A percentile compares a stretch with the other conserved stretches of the same genome.
These are phyloP conservation scores for Forsythia suspensa DNA, from an alignment of 257 asterid species.

Conservation along the genomic window DNA sequence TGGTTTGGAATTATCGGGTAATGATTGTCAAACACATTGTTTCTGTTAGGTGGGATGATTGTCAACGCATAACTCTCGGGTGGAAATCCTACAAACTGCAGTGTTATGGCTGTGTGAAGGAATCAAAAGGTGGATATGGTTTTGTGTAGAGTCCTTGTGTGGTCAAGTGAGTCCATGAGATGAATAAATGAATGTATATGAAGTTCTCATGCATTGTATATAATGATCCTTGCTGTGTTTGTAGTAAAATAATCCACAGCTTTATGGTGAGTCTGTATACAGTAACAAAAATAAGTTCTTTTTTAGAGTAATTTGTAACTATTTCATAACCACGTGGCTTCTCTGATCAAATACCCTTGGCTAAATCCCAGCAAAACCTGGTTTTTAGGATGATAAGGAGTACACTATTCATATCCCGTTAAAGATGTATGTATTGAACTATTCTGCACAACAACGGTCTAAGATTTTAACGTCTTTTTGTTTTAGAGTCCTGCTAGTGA, in stretches of 20 bases:
- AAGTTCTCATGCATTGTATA: neutral
- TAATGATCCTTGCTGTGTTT: neutral
- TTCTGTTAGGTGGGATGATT: conserved; percentile 27
- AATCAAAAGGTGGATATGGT: neutral
- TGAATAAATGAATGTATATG: conserved; percentile 10
- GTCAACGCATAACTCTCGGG: conserved; percentile 17
- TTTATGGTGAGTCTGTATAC: neutral
- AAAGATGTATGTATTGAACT: too few species aligned
- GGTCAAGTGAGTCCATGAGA: neutral
- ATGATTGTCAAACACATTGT: neutral
- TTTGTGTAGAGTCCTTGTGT: neutral
- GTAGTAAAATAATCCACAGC: neutral
- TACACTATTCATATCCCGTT: too few species aligned
- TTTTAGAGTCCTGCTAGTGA: neutral
- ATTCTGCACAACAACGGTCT: too few species aligned
- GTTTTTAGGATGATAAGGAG: too few species aligned
- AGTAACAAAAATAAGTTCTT: neutral
- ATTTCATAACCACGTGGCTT: neutral
- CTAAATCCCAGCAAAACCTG: neutral
- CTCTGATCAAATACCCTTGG: neutral
- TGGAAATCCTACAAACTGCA: neutral
- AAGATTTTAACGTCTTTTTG: neutral
- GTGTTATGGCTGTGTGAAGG: neutral
- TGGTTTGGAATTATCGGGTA: neutral
- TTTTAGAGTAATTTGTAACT: neutral